Base-by-base conservation (phyloP, 192 early-diverging fungal species). In the Coemansia sp. region DNA sequence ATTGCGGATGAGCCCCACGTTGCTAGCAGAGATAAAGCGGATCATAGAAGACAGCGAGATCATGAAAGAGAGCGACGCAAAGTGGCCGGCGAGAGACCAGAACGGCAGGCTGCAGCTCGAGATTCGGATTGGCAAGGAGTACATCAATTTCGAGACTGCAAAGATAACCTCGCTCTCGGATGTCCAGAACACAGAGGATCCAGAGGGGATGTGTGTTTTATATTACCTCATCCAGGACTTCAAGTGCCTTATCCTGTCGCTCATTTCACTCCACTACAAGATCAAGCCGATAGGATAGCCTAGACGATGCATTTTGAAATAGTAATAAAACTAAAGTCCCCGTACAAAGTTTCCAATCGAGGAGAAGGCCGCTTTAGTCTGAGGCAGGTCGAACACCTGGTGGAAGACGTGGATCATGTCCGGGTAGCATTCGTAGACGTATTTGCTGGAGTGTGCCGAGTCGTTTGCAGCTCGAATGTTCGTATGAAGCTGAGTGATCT, bases 141-240 rank as follows among this genome's bases (percentile, higher is more conserved):
- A 93, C 76, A 92, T 96, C 29, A 60, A 40, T 45, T 74, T 80
- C 68, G 70, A 97, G 86, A 95, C 95, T 2, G 83, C 92, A 48
- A 96, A 95, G 69, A 89, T 99, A 36, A 89, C 92, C 2, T 97
- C 95, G 11, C 79, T 99, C 57, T 89, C 90, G 1, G 95, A 99
- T 61, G 92, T 97, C 5, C 88, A 90, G 60, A 85, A 88, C 22
- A 92, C 91, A 63, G 83, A 92, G 34, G 97, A 99, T 68, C 94
- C 97, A 8, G 95, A 98, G 49, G 95, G 95, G 15, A 83, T 99
- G 32, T 88, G 93, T 23, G 89, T 90, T 6, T 93, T 99, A 58
- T 99, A 99, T 72, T 99, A 97, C 69, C 73, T 99, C 60, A 88
- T 97, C n/a, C 95, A 99, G 78, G 97, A 99, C 79, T 86, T 99